Evolutionary conservation across 164 flowering plant genomes (phyloP), one percentile per base, ranked within the genome.

Genomic region (Nymphaea thermarum): DNA sequence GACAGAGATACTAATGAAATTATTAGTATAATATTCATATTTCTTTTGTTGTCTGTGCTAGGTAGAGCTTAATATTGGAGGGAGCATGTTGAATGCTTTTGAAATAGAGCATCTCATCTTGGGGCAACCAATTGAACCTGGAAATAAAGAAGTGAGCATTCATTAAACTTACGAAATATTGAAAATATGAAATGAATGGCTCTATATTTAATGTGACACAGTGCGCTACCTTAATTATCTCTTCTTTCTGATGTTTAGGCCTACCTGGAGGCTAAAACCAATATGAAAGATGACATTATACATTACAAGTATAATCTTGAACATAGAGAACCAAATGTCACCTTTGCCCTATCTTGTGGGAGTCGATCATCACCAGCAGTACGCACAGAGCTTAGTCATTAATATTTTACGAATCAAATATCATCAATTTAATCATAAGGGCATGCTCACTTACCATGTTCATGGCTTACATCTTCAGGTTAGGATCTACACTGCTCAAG

Each of bases 311-410:
- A 84, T 68, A 89, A 97, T 51, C 82, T 93, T 4, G 88, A 86
- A 17, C 45, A 84, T 7, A 68, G 70, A 43, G 87, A 89, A 67
- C 91, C 96, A 6, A 94, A 94, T 70, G 78, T 88, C 74, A 79
- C 77, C 42, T 94, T 94, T 78, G 91, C 96, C 57, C 80, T 94
- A 6, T 88, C 86, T 43, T 86, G 85, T 66, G 98, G 98, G 59
- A 85, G 89, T 44, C 87, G 87, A 47, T 91, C 97, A 44, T 91
- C 97, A 43, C 97, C 98, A 6, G 94, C 93, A 4, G 98, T 94
- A 79, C 82, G 85, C 66, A 25, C 36, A 25, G 36, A 25, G 36
- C 36, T 25, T 25, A 25, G 36, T 25, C 36, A 25, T 25, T 25
- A 25, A 25, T 25, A 25, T 25, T 25, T 25, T 25, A 25, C 36